phyloP scores from a whole-genome alignment of 2,329 filamentous ascomycete species.

The Aureobasidium sp. region DNA sequence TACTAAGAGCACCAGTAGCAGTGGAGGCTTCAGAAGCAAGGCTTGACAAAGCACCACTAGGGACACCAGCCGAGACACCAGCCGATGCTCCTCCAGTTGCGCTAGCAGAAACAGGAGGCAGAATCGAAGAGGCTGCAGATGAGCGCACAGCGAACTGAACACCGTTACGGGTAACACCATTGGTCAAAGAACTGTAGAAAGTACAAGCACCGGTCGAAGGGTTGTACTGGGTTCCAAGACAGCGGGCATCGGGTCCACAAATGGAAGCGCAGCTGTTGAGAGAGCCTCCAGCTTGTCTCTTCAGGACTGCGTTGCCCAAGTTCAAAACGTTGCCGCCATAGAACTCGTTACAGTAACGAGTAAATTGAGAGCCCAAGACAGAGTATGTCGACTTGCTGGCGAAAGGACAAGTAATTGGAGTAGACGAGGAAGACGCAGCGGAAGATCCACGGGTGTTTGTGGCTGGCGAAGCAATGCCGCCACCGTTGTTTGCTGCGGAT shows the following conservation, averaged over 20 bases:
- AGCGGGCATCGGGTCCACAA: not conserved
- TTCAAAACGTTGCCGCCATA: not conserved
- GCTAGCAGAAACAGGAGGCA: not conserved
- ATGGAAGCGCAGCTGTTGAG: not conserved
- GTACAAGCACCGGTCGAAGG: not conserved
- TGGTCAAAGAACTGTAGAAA: slow-evolving; percentile 7
- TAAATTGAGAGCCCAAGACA: not conserved
- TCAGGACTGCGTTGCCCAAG: not conserved
- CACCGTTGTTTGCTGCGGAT: not conserved
- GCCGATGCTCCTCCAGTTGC: not conserved
- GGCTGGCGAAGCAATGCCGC: not conserved
- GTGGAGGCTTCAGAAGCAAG: not conserved
- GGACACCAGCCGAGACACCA: not conserved
- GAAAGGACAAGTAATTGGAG: slow-evolving; percentile 1
- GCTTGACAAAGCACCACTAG: not conserved
- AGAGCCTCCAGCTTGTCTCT: not conserved
- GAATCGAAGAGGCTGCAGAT: not conserved
- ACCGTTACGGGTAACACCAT: not conserved
- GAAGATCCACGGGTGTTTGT: not conserved
- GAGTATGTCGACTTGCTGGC: not conserved
- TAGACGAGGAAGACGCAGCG: not conserved
- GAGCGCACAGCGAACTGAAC: slow-evolving; percentile 5
- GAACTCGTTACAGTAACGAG: slow-evolving; percentile 11
- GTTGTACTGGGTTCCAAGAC: not conserved
- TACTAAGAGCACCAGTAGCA: slow-evolving; percentile 1